Evolutionary conservation across 176 grass and related monocot species (phyloP), one percentile per base, ranked within the genome.

Genomic region (Zoysia pacifica): DNA sequence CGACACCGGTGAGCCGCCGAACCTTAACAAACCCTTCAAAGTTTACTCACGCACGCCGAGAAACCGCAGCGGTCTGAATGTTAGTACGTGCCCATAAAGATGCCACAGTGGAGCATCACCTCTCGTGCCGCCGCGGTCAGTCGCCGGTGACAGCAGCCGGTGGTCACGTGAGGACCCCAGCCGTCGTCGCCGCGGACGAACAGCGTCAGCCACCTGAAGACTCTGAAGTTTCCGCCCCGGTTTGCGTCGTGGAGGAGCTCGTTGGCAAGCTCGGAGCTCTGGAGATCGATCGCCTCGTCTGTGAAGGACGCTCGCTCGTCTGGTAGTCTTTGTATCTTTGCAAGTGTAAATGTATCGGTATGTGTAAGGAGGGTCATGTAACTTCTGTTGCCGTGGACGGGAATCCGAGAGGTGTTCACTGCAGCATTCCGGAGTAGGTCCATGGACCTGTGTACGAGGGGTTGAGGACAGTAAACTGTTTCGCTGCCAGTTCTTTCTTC

Each of bases 1-100:
- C 11, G 46, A 38, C 53, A 9, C 77, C 54, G 91, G 91, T 91
- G 66, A 51, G 85, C 79, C n/a, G 53, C 53, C 50, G n/a, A 69
- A 56, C 63, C 40, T 70, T 85, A 53, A 28, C 28, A 28, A 79
- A 79, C 68, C 74, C 43, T 78, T 61, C 36, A 69, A 67, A 75
- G 69, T 74, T 79, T 84, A 79, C 69, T 83, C 86, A 19, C 50
- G 51, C 36, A 3, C 28, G 62, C 48, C 86, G 52, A 74, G 28
- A 62, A 63, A 13, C 44, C 61, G 15, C 81, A 46, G 43, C 52
- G 47, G 61, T 78, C 15, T 69, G 67, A 82, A 82, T 50, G 9
- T 49, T 20, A 5, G 28, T 28, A 28, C 11, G 36, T 73, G 73
- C 49, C 67, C 28, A 67, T 69, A 72, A 72, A 84, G 67, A 79